Evolutionary conservation across 768 basidiomycete species (phyloP).

Genomic region (Mycena maculata): DNA sequence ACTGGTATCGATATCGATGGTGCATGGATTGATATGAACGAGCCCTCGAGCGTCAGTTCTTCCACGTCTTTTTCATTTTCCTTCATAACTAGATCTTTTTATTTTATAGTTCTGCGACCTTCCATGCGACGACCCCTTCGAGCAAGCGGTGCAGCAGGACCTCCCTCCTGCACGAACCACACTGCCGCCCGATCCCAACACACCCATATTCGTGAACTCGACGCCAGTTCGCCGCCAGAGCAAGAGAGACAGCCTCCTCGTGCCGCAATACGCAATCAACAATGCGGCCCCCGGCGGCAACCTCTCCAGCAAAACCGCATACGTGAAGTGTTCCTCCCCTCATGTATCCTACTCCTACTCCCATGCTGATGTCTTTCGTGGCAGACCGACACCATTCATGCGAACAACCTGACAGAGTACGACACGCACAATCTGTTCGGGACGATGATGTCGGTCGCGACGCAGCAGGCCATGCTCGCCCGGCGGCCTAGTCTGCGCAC

Average conservation of each 20-base stretch:
- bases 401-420: constrained; percentile 70
- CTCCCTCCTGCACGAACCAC: constrained; percentile 66
- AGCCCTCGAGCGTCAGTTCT: constrained; percentile 68
- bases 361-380: constrained; percentile 25
- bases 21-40: constrained; percentile 84
- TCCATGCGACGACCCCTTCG: constrained; percentile 71
- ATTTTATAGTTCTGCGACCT: constrained; percentile 67
- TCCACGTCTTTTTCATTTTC: background rate
- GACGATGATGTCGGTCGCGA: constrained; percentile 76
- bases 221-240: constrained; percentile 23
- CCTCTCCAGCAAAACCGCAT: constrained; percentile 66
- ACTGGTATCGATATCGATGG: constrained; percentile 75
- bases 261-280: constrained; percentile 69
- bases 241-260: constrained; percentile 53
- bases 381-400: constrained; percentile 59
- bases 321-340: constrained; percentile 48
- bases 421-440: constrained; percentile 77
- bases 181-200: constrained; percentile 62
- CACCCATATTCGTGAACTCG: constrained; percentile 60
- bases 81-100: constrained; percentile 2
- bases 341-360: background rate
- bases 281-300: constrained; percentile 61
- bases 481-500: constrained; percentile 71
- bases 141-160: constrained; percentile 62
- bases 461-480: constrained; percentile 69